Evolutionary conservation across 2,329 filamentous ascomycete genomes (phyloP).

Genomic region (Trichoderma koningiopsis): DNA sequence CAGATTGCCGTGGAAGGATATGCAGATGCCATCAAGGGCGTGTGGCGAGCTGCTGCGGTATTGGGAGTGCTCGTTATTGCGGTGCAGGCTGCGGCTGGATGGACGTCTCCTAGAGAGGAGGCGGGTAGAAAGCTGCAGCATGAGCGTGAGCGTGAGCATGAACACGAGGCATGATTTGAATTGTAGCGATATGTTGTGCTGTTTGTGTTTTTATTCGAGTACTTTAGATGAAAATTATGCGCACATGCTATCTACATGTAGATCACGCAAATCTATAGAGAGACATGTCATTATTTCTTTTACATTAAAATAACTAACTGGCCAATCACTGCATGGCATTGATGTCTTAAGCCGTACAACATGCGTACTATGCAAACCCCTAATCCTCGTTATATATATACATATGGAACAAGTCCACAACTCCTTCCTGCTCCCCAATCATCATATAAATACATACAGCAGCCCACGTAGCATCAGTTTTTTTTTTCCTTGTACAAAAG

Average conservation of each 20-base stretch:
- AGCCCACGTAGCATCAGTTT: neutral
- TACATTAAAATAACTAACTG: neutral
- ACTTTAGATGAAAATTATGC: neutral
- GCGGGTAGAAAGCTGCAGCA: slow-evolving; percentile 31
- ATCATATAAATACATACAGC: slow-evolving; percentile 8
- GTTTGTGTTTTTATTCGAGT: neutral
- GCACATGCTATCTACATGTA: neutral
- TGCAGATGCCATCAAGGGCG: slow-evolving; percentile 45
- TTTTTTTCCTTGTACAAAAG: slow-evolving; percentile 1
- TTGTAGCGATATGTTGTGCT: neutral
- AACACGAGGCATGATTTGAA: neutral
- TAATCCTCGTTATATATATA: neutral
- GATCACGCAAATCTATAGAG: neutral
- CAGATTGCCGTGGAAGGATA: slow-evolving; percentile 52
- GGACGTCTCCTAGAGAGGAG: slow-evolving; percentile 46
- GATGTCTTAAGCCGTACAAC: neutral
- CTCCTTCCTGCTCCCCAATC: neutral
- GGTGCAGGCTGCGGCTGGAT: slow-evolving; percentile 55
- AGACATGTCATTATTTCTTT: neutral
- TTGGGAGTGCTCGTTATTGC: slow-evolving; percentile 48
- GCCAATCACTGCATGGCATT: neutral
- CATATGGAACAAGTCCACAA: neutral
- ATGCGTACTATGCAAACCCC: neutral
- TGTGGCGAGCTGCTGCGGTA: slow-evolving; percentile 52
- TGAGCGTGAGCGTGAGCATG: slow-evolving; percentile 33